Base-by-base conservation (phyloP, 352 stramenopile species). In the Phytophthora pseudosyringae region DNA sequence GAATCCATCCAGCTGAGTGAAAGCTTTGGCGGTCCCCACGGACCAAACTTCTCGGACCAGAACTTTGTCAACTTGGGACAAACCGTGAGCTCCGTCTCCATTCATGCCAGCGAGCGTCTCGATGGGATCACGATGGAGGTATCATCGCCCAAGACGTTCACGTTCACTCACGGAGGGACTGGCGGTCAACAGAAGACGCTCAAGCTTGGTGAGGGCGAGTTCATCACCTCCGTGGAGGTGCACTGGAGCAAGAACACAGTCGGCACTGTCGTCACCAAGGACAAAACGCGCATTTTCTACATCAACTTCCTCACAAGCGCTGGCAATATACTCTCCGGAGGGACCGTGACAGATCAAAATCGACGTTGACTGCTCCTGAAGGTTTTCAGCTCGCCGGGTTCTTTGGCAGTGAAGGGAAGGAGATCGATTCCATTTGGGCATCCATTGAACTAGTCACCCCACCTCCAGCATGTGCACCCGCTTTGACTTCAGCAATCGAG, bases 41-140 rank as follows among this genome's bases (percentile, higher is more conserved):
- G 43, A 31, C 40, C 55, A 4, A 33, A 63, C 28, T 63, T 63
- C 21, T 63, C 55, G 9, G 55, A 63, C n/a, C 43, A 63, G 46
- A 33, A 25, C 7, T 55, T 44, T 3, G 55, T 52, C 6, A 36
- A 36, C 12, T 35, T 36, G 11, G 55, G 18, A 38, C 55, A 63
- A 40, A 48, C 32, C 1, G 35, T 63, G 21, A 21, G 21, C 21
- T 21, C 21, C 21, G 21, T 21, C 2, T n/a, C 33, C 33, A 13
- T 12, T 39, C 11, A 15, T 12, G 11, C 0, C 33, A 15, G 33
- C 0, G 11, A 5, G 1, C 9, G 36, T 41, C 36, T 21, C 21
- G 21, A 21, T 21, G 21, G 21, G 1, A 21, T 21, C 21, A 21
- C 21, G 21, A 21, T 21, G 21, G 21, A 21, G 21, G 21, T 21